Percentiles rank a stretch among this genome's conserved stretches.
phyloP scores from a whole-genome alignment of 208 protist species.

The Crithidia expoeki region DNA sequence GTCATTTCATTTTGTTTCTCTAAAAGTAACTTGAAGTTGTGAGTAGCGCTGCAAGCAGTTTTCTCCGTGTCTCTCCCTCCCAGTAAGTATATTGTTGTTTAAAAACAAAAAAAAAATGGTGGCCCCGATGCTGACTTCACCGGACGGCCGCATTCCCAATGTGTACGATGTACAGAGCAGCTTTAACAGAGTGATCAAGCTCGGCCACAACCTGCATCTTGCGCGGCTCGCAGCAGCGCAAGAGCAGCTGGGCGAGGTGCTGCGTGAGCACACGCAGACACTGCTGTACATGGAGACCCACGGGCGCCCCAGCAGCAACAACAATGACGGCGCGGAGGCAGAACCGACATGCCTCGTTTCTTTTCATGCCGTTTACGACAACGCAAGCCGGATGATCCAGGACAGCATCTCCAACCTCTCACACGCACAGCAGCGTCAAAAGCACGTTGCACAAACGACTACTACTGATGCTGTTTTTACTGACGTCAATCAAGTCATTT shows the following conservation, averaged over 20 bases:
- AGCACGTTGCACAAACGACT: background rate
- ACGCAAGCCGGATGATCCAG: slow-evolving; percentile 8
- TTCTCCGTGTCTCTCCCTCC: background rate
- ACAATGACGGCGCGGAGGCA: background rate
- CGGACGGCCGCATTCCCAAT: slow-evolving; percentile 8
- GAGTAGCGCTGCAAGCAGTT: too few relatives aligned
- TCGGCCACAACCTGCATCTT: slow-evolving; percentile 7
- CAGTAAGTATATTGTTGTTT: too few relatives aligned
- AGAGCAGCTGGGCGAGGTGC: slow-evolving; percentile 25
- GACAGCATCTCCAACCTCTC: slow-evolving; percentile 9
- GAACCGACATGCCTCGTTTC: slow-evolving; percentile 21
- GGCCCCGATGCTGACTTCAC: background rate
- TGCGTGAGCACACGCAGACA: slow-evolving; percentile 37
- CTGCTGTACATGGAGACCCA: slow-evolving; percentile 37
- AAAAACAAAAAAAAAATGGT: too few relatives aligned
- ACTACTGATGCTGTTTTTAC: background rate
- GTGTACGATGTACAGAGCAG: slow-evolving; percentile 35
- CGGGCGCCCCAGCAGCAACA: slow-evolving; percentile 8
- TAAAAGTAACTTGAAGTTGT: too few relatives aligned
- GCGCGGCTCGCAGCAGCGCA: slow-evolving; percentile 20
- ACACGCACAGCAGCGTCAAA: background rate
- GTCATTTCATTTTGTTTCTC: too few relatives aligned
- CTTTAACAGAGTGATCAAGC: slow-evolving; percentile 21
- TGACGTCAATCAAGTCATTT: background rate
- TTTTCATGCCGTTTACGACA: slow-evolving; percentile 27